phyloP scores from a whole-genome alignment of 2,329 filamentous ascomycete genomes.

The Purpureocillium lavendulum region DNA sequence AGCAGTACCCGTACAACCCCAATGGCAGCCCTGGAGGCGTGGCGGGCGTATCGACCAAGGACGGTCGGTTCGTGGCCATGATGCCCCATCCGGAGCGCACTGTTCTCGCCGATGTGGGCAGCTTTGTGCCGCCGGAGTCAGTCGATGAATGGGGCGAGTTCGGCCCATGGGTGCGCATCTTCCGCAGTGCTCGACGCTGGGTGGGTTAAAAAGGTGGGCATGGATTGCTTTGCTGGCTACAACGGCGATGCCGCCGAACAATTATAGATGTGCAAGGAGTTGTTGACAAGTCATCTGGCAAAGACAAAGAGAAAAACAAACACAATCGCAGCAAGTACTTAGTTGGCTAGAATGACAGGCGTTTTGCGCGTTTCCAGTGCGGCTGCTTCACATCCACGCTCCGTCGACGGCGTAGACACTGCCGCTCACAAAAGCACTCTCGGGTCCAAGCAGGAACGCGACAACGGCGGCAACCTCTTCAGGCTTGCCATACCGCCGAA shows the following conservation, averaged over 20 bases:
- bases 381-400: constrained; percentile 26
- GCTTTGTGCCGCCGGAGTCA: constrained; percentile 56
- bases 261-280: too few relatives aligned
- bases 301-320: too few relatives aligned
- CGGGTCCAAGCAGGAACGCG: constrained; percentile 24
- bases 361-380: too few relatives aligned
- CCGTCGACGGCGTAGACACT: constrained; percentile 36
- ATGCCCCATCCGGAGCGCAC: constrained; percentile 96
- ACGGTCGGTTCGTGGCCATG: constrained; percentile 76
- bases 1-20: constrained; percentile 78
- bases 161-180: constrained; percentile 79
- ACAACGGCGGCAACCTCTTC: constrained; percentile 26
- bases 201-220: constrained; percentile 47
- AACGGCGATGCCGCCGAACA: background rate
- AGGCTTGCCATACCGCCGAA: constrained; percentile 34
- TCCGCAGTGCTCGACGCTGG: constrained; percentile 83
- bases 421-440: constrained; percentile 27
- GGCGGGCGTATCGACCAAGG: constrained; percentile 66
- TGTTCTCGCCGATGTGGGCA: constrained; percentile 68
- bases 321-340: too few relatives aligned
- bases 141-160: constrained; percentile 66
- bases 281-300: too few relatives aligned
- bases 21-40: constrained; percentile 80
- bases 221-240: background rate
- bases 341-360: too few relatives aligned